phyloP scores from a whole-genome alignment of 768 basidiomycete species.

The Crepidotus variabilis region DNA sequence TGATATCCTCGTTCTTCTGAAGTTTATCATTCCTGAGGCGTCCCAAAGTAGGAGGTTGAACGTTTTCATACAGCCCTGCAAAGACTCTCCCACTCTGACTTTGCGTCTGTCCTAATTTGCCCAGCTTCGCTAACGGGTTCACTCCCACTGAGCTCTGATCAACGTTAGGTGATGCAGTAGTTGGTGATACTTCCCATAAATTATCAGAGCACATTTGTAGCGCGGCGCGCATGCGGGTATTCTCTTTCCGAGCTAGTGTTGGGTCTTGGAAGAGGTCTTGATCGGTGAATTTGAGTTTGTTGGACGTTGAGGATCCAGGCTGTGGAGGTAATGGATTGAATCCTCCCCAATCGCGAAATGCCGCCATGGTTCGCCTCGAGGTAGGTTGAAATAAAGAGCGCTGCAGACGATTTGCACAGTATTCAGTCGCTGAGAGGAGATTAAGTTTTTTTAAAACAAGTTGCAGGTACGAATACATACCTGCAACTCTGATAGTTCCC shows the following conservation, averaged over 20 bases:
- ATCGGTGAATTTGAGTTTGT: constrained; percentile 14
- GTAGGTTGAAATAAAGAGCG: constrained; percentile 8
- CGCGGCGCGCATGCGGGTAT: constrained; percentile 16
- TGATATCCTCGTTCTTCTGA: background rate
- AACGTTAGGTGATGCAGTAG: too few relatives aligned
- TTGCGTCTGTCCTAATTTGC: background rate
- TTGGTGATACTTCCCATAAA: background rate
- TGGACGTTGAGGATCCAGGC: constrained; percentile 9
- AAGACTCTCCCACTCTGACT: constrained; percentile 1
- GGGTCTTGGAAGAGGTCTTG: constrained; percentile 6
- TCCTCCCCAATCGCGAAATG: constrained; percentile 36
- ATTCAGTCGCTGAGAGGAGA: constrained; percentile 1
- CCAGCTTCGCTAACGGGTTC: background rate
- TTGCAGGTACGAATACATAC: constrained; percentile 11
- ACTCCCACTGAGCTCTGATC: too few relatives aligned
- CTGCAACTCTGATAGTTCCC: constrained; percentile 15
- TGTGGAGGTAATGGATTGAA: constrained; percentile 16
- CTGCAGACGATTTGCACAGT: background rate
- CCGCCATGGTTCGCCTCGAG: constrained; percentile 7
- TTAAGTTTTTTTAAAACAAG: background rate
- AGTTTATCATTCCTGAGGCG: background rate
- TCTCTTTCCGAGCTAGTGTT: constrained; percentile 2
- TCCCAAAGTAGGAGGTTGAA: background rate
- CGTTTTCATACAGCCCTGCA: constrained; percentile 2
- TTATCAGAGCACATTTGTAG: constrained; percentile 10